A percentile compares a stretch with the other conserved stretches of the same genome.
Evolutionary conservation across 805 yeast genomes (phyloP).

Genomic region (Yarrowia deformans): DNA sequence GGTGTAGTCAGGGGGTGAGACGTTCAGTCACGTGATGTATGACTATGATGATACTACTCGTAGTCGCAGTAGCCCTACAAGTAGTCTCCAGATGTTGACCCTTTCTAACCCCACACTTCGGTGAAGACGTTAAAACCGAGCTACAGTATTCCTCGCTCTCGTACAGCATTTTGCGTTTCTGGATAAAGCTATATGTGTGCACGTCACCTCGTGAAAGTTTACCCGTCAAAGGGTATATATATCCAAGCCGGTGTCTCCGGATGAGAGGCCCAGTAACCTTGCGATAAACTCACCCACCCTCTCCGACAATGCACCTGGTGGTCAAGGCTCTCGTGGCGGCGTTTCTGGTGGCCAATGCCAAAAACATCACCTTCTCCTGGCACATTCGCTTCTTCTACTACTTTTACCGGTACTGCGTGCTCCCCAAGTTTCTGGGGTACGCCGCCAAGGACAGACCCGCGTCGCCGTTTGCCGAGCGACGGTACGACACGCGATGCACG

Average conservation of each 20-base stretch:
- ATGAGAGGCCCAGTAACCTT: no score
- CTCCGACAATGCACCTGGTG: constrained; percentile 6
- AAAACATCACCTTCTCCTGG: constrained; percentile 73
- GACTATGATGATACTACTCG: no score
- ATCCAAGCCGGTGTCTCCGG: no score
- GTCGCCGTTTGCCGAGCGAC: constrained; percentile 54
- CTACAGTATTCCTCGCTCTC: no score
- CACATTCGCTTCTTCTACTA: constrained; percentile 65
- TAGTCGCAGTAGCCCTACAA: no score
- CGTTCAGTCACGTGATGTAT: no score
- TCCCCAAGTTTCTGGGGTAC: constrained; percentile 45
- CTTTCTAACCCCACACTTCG: no score
- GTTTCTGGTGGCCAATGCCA: constrained; percentile 57
- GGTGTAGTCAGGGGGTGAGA: no score
- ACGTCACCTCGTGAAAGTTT: constrained; percentile 8
- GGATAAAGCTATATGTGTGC: no score
- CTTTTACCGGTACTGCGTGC: constrained; percentile 54
- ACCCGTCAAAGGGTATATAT: not conserved
- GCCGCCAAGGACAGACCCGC: constrained; percentile 40
- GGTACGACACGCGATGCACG: constrained; percentile 64
- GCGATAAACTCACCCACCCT: not conserved
- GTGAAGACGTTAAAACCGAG: no score
- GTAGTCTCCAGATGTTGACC: no score
- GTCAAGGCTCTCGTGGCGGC: constrained; percentile 41
- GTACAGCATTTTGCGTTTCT: no score